Conservation (phyloP, 2,329 filamentous ascomycete species). For the Aspergillus nomiae region DNA sequence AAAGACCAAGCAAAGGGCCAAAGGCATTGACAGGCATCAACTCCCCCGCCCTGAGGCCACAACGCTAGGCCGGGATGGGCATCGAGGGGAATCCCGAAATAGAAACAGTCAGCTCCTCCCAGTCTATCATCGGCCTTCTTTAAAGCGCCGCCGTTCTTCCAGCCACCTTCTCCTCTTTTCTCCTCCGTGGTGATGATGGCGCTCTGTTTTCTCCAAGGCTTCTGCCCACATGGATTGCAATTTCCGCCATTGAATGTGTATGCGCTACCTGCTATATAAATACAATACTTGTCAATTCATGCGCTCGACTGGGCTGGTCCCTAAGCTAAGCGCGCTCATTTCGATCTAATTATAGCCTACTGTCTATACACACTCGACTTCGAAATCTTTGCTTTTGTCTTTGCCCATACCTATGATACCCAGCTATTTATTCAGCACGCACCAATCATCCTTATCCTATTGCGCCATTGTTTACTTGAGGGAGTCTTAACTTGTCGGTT, state of each 20-base stretch:
- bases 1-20: slow-evolving; percentile 1
- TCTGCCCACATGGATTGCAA: slow-evolving; percentile 8
- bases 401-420: neutral
- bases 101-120: slow-evolving; percentile 32
- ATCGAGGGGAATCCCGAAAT: slow-evolving; percentile 33
- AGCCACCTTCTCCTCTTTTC: slow-evolving; percentile 23
- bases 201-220: slow-evolving; percentile 7
- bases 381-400: neutral
- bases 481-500: slow-evolving; percentile 4
- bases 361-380: slow-evolving; percentile 1
- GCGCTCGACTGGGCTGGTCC: slow-evolving; percentile 12
- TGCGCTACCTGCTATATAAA: slow-evolving; percentile 3
- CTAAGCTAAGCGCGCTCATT: slow-evolving; percentile 4
- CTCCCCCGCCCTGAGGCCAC: slow-evolving; percentile 29
- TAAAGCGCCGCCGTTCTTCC: slow-evolving; percentile 25
- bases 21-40: slow-evolving; percentile 21
- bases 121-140: slow-evolving; percentile 20
- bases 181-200: slow-evolving; percentile 17
- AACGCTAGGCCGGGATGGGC: slow-evolving; percentile 25
- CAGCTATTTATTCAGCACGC: neutral
- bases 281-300: slow-evolving; percentile 12
- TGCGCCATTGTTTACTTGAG: neutral
- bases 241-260: slow-evolving; percentile 10
- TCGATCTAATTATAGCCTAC: slow-evolving; percentile 3
- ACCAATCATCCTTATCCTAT: neutral